These are phyloP conservation scores for Pythium folliculosum DNA, from an alignment of 352 stramenopile genomes.

Conservation along the genomic window DNA sequence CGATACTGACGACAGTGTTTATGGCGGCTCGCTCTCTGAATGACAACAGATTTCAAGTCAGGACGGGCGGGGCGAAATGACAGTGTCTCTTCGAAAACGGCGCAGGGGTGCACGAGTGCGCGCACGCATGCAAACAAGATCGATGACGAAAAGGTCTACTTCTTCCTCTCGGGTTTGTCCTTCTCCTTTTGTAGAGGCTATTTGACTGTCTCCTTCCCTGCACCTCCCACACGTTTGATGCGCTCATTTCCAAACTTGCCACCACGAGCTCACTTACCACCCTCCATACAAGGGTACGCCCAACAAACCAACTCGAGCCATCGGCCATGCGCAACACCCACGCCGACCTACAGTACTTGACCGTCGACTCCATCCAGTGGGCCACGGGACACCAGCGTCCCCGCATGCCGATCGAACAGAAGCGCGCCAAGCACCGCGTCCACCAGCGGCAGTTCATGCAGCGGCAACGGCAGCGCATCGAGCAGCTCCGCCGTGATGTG, in stretches of 20 bases:
- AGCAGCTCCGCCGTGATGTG: background rate
- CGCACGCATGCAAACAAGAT: too few species aligned
- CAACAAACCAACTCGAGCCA: background rate
- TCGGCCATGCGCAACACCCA: background rate
- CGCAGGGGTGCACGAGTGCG: too few species aligned
- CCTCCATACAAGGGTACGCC: background rate
- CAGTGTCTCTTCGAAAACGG: too few species aligned
- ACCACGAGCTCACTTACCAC: background rate
- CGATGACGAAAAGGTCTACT: too few species aligned
- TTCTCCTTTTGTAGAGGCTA: too few species aligned
- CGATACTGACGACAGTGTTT: too few species aligned
- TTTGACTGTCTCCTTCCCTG: background rate
- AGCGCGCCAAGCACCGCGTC: slow-evolving; percentile 6
- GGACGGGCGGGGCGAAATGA: too few species aligned
- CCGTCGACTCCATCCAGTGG: slow-evolving; percentile 4
- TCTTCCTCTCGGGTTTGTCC: too few species aligned
- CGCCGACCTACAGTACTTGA: background rate
- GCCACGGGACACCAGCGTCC: background rate
- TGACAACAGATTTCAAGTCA: too few species aligned
- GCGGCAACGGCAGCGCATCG: background rate
- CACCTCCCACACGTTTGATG: background rate
- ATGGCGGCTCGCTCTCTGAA: too few species aligned
- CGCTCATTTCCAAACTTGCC: background rate
- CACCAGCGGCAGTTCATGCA: background rate
- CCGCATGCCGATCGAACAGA: background rate